A percentile compares a stretch with the other conserved stretches of the same genome.
Evolutionary conservation across 208 protist genomes (phyloP).

Genomic region (Kentomonas sorsogonicus): DNA sequence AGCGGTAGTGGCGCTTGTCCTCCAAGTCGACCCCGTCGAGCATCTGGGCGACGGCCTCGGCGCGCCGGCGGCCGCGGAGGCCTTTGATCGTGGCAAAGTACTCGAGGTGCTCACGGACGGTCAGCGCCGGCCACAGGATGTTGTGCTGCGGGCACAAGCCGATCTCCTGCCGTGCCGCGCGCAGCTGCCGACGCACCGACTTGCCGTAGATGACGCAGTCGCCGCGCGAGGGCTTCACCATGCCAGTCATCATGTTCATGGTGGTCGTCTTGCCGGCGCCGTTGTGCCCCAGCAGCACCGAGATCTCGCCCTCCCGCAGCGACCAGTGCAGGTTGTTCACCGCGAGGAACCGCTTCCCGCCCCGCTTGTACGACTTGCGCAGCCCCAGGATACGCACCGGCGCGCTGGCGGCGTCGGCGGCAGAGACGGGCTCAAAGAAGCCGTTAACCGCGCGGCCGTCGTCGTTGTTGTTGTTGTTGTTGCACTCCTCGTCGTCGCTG

Average conservation of each 20-base stretch:
- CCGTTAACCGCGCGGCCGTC: not conserved
- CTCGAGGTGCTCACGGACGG: slow-evolving; percentile 81
- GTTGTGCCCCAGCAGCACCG: slow-evolving; percentile 63
- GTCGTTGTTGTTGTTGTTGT: not conserved
- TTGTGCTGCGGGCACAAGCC: slow-evolving; percentile 94
- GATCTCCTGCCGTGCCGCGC: slow-evolving; percentile 53
- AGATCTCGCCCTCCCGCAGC: slow-evolving; percentile 51
- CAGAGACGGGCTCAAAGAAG: not conserved
- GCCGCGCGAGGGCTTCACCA: slow-evolving; percentile 48
- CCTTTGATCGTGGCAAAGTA: slow-evolving; percentile 90
- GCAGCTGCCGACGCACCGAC: slow-evolving; percentile 47
- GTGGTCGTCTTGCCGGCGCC: slow-evolving; percentile 69
- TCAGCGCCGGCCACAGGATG: slow-evolving; percentile 90
- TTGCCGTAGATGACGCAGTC: slow-evolving; percentile 69
- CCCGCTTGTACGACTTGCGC: slow-evolving; percentile 28
- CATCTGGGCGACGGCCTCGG: slow-evolving; percentile 27
- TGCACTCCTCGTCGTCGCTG: slow-evolving; percentile 11
- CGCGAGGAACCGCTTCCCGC: slow-evolving; percentile 36
- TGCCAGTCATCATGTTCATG: slow-evolving; percentile 80
- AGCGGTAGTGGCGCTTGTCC: slow-evolving; percentile 27
- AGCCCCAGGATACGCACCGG: slow-evolving; percentile 18
- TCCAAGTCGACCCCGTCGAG: slow-evolving; percentile 43
- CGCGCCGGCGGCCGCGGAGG: slow-evolving; percentile 19
- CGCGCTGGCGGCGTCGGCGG: slow-evolving; percentile 12
- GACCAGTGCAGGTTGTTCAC: slow-evolving; percentile 54